These are phyloP conservation scores for Paraleonurus japonicus DNA, from an alignment of 257 asterid genomes.

Conservation along the genomic window DNA sequence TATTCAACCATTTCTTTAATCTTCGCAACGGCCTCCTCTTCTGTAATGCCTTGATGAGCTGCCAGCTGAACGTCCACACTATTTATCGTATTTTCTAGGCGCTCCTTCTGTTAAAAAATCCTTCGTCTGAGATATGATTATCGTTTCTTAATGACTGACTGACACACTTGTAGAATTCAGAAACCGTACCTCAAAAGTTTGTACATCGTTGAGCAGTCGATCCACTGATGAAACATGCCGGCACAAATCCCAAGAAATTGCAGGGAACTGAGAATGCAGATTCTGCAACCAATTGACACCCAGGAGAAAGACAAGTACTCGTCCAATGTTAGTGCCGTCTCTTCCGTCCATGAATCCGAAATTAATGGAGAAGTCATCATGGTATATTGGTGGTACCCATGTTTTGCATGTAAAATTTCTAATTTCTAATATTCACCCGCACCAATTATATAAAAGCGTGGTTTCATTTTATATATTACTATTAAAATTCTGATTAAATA, in stretches of 20 bases:
- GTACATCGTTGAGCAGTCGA: conserved; percentile 37
- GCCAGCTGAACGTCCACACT: conserved; percentile 25
- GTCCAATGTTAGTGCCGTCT: conserved; percentile 25
- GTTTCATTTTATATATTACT: too few species aligned
- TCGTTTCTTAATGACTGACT: background rate
- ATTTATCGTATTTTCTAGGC: conserved; percentile 22
- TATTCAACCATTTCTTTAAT: conserved; percentile 18
- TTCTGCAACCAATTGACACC: conserved; percentile 23
- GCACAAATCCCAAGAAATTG: conserved; percentile 30
- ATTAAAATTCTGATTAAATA: too few species aligned
- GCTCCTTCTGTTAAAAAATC: conserved; percentile 30
- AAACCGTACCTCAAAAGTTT: conserved; percentile 29
- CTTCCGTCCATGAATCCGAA: conserved; percentile 24
- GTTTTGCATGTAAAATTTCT: too few species aligned
- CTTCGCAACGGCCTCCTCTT: conserved; percentile 26
- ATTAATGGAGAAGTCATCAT: too few species aligned
- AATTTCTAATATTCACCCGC: too few species aligned
- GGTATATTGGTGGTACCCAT: too few species aligned
- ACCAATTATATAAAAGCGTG: too few species aligned
- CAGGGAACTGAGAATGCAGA: conserved; percentile 25
- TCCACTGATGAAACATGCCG: conserved; percentile 15
- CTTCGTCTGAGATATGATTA: background rate
- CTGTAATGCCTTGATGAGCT: conserved; percentile 14
- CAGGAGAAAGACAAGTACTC: conserved; percentile 28
- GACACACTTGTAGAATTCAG: too few species aligned